A percentile compares a stretch with the other conserved stretches of the same genome.
phyloP scores from a whole-genome alignment of 2,329 filamentous ascomycete genomes.

The Botryotinia calthae region DNA sequence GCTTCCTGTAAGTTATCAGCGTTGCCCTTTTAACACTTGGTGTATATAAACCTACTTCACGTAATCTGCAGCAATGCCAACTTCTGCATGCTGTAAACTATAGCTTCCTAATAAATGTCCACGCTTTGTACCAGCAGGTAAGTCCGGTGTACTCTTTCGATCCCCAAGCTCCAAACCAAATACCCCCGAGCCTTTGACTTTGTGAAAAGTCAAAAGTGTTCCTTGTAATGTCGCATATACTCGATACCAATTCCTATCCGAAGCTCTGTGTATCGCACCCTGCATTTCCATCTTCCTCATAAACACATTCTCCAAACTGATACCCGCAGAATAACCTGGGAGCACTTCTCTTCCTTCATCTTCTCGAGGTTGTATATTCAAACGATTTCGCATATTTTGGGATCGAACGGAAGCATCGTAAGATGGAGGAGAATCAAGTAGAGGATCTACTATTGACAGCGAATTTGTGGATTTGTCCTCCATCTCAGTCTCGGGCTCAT shows the following conservation, averaged over 20 bases:
- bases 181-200: slow-evolving; percentile 57
- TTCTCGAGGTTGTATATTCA: slow-evolving; percentile 39
- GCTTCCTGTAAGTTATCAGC: slow-evolving; percentile 34
- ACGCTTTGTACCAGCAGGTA: slow-evolving; percentile 51
- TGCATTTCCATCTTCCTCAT: slow-evolving; percentile 65
- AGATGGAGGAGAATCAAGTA: slow-evolving; percentile 26
- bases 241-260: slow-evolving; percentile 62
- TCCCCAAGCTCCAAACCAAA: slow-evolving; percentile 49
- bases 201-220: slow-evolving; percentile 65
- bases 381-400: slow-evolving; percentile 24
- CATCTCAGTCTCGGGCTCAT: neutral
- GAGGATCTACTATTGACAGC: neutral
- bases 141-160: slow-evolving; percentile 49
- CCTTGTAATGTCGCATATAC: slow-evolving; percentile 64
- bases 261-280: slow-evolving; percentile 60
- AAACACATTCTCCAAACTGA: slow-evolving; percentile 57
- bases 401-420: slow-evolving; percentile 28
- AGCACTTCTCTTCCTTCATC: slow-evolving; percentile 47
- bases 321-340: slow-evolving; percentile 56
- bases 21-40: neutral
- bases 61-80: slow-evolving; percentile 71
- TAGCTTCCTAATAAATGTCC: slow-evolving; percentile 64
- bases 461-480: slow-evolving; percentile 6
- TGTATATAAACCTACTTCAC: slow-evolving; percentile 54
- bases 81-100: slow-evolving; percentile 71